Evolutionary conservation across 2,329 filamentous ascomycete species (phyloP).

Genomic region (Mycosphaerella arachidis): DNA sequence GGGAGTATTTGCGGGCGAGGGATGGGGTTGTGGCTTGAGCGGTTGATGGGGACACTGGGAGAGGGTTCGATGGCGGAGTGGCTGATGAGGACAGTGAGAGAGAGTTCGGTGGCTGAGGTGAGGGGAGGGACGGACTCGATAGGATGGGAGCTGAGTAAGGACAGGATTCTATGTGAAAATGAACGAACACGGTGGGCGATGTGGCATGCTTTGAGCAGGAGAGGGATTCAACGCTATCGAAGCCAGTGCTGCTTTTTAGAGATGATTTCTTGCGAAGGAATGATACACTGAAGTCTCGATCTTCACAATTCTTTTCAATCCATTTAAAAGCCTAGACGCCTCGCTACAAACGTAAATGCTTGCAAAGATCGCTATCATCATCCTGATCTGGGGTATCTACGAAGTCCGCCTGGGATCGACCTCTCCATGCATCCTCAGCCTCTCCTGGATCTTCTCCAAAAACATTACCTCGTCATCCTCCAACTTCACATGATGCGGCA

Average conservation of each 20-base stretch:
- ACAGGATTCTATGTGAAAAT: too few relatives aligned
- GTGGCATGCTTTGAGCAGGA: too few relatives aligned
- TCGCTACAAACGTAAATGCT: background rate
- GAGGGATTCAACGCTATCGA: too few relatives aligned
- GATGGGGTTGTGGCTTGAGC: slow-evolving; percentile 13
- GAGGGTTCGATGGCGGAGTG: background rate
- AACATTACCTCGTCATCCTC: slow-evolving; percentile 35
- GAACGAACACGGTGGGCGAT: too few relatives aligned
- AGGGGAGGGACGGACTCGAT: too few relatives aligned
- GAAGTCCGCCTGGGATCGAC: background rate
- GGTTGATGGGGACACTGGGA: background rate
- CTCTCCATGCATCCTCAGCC: slow-evolving; percentile 25
- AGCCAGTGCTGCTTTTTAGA: too few relatives aligned
- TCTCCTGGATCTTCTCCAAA: slow-evolving; percentile 34
- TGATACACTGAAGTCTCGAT: too few relatives aligned
- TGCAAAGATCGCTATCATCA: background rate
- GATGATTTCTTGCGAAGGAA: too few relatives aligned
- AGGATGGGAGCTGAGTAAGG: too few relatives aligned
- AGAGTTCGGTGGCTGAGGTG: background rate
- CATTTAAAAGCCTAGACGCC: background rate
- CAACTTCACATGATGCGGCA: slow-evolving; percentile 36
- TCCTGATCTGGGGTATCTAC: background rate
- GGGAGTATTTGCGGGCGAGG: slow-evolving; percentile 62
- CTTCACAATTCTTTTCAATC: too few relatives aligned
- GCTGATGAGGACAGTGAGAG: background rate